Conservation (phyloP, 1,284 basidiomycete species). For the Hemileia vastatrix region DNA sequence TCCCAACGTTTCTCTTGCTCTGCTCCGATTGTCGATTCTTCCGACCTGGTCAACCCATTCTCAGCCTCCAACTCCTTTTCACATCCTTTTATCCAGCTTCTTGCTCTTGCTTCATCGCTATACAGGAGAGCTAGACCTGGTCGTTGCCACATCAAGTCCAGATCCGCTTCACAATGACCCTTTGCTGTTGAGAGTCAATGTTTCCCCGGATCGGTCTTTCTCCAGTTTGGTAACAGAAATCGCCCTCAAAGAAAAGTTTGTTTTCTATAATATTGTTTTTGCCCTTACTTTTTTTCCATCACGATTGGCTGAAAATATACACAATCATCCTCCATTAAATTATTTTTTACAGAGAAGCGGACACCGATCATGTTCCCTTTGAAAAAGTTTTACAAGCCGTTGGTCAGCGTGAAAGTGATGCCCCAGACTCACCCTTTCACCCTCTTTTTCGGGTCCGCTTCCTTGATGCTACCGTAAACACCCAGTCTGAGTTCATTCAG, state of each 20-base stretch:
- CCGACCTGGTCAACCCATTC: slow-evolving; percentile 38
- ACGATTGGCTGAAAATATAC: not conserved
- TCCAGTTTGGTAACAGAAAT: slow-evolving; percentile 81
- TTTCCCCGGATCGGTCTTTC: slow-evolving; percentile 81
- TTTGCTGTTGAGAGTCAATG: slow-evolving; percentile 69
- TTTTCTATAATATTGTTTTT: not conserved
- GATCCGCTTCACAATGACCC: slow-evolving; percentile 65
- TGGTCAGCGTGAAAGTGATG: slow-evolving; percentile 25
- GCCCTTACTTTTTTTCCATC: not conserved
- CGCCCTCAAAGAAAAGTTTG: slow-evolving; percentile 61
- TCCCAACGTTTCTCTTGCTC: slow-evolving; percentile 46
- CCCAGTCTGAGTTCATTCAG: slow-evolving; percentile 63
- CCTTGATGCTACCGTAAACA: slow-evolving; percentile 73
- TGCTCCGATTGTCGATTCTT: slow-evolving; percentile 63
- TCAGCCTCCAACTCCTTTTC: slow-evolving; percentile 65
- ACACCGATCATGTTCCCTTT: slow-evolving; percentile 71
- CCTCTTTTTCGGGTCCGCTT: slow-evolving; percentile 87
- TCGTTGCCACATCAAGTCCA: slow-evolving; percentile 73
- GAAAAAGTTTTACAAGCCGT: slow-evolving; percentile 58
- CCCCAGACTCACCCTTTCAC: slow-evolving; percentile 31
- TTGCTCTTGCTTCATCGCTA: slow-evolving; percentile 84
- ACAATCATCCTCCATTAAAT: not conserved
- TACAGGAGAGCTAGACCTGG: slow-evolving; percentile 88
- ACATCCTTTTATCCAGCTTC: slow-evolving; percentile 84
- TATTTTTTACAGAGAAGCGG: slow-evolving; percentile 53